A percentile compares a stretch with the other conserved stretches of the same genome.
These are phyloP conservation scores for Neurospora sp. DNA, from an alignment of 495 filamentous ascomycete genomes.

Conservation along the genomic window DNA sequence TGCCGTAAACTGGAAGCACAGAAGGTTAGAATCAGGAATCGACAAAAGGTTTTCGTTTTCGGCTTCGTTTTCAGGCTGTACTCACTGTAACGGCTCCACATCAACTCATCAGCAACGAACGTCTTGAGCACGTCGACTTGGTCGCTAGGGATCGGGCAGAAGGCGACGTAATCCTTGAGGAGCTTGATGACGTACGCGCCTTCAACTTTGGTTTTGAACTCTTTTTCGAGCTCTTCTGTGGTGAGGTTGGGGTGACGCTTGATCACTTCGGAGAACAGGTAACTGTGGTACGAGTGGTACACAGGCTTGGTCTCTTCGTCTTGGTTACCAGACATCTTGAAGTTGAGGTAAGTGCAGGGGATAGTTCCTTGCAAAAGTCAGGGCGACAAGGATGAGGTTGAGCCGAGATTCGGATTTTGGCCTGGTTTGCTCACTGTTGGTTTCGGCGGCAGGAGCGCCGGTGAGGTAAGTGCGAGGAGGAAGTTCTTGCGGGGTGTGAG, in stretches of 20 bases:
- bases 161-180: background rate
- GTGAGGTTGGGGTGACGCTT: background rate
- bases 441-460: slow-evolving; percentile 10
- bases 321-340: background rate
- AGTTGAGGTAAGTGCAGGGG: background rate
- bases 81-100: background rate
- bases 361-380: too few relatives aligned
- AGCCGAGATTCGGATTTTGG: slow-evolving; percentile 27
- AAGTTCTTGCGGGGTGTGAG: too few relatives aligned
- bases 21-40: background rate
- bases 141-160: background rate
- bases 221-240: background rate
- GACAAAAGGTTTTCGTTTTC: background rate
- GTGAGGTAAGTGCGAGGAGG: background rate
- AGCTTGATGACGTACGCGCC: background rate
- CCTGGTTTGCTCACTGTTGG: slow-evolving; percentile 13
- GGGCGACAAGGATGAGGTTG: too few relatives aligned
- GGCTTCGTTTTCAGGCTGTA: background rate
- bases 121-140: background rate
- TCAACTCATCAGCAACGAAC: background rate
- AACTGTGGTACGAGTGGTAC: background rate
- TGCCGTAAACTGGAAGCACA: background rate
- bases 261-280: background rate
- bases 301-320: background rate
- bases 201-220: background rate